Percentiles rank a stretch among this genome's conserved stretches.
Evolutionary conservation across 495 filamentous ascomycete species (phyloP).

Genomic region (Trypethelium eluteriae): DNA sequence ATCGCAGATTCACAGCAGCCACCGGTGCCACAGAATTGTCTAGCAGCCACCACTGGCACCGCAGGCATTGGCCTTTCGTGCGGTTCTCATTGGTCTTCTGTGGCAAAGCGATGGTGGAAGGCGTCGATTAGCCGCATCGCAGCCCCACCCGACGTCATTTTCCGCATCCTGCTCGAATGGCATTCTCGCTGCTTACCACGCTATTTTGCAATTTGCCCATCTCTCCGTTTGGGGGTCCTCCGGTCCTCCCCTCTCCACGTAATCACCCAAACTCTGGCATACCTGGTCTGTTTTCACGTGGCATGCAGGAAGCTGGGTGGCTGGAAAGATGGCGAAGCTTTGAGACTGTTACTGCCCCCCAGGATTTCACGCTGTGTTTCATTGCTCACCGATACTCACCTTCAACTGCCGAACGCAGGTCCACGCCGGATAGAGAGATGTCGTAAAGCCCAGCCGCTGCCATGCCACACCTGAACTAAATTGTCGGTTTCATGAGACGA

Average conservation of each 20-base stretch:
- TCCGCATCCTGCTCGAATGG: background rate
- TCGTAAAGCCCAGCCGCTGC: too few relatives aligned
- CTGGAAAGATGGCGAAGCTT: too few relatives aligned
- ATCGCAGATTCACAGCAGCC: slow-evolving; percentile 5
- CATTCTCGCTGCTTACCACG: background rate
- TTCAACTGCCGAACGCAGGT: too few relatives aligned
- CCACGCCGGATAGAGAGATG: too few relatives aligned
- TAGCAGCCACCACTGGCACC: background rate
- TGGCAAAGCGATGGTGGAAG: background rate
- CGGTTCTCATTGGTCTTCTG: too few relatives aligned
- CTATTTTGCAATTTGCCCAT: background rate
- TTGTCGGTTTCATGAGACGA: too few relatives aligned
- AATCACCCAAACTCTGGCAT: background rate
- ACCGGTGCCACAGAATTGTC: background rate
- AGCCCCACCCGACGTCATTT: background rate
- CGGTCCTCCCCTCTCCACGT: background rate
- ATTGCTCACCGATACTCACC: too few relatives aligned
- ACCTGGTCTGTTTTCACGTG: slow-evolving; percentile 1
- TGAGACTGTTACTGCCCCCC: too few relatives aligned
- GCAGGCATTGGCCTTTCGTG: too few relatives aligned
- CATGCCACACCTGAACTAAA: too few relatives aligned
- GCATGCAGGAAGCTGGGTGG: too few relatives aligned
- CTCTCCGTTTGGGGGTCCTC: background rate
- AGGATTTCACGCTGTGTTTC: too few relatives aligned
- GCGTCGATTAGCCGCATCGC: slow-evolving; percentile 6